A percentile compares a stretch with the other conserved stretches of the same genome.
Evolutionary conservation across 2,329 filamentous ascomycete genomes (phyloP).

Genomic region (Verticillium nubilum): DNA sequence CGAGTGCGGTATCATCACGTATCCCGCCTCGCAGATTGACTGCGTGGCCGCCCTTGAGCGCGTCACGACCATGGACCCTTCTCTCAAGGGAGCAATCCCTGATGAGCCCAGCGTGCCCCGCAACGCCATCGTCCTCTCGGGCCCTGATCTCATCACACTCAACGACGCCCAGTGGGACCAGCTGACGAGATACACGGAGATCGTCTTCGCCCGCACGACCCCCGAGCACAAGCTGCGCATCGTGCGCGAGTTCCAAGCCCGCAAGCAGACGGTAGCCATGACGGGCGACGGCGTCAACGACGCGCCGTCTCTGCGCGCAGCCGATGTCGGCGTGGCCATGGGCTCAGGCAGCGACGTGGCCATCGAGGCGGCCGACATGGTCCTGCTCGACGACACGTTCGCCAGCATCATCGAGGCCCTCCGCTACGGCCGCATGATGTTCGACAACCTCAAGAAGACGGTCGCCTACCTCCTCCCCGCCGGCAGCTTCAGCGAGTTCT

Average conservation of each 20-base stretch:
- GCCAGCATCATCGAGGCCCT: constrained; percentile 79
- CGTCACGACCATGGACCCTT: constrained; percentile 46
- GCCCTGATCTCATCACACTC: constrained; percentile 66
- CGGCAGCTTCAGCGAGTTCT: constrained; percentile 69
- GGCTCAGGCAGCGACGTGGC: constrained; percentile 80
- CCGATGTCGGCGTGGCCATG: constrained; percentile 88
- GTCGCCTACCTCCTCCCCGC: constrained; percentile 70
- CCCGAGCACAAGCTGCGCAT: constrained; percentile 85
- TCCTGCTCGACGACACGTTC: constrained; percentile 84
- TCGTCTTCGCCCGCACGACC: constrained; percentile 80
- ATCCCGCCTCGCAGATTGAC: constrained; percentile 41
- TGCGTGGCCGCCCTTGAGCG: constrained; percentile 45
- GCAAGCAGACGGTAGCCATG: constrained; percentile 75
- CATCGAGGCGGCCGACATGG: constrained; percentile 76
- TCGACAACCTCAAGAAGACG: constrained; percentile 82
- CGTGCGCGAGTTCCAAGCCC: constrained; percentile 80
- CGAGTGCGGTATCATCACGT: constrained; percentile 72
- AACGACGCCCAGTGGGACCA: constrained; percentile 76
- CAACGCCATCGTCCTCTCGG: constrained; percentile 57
- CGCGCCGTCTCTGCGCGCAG: constrained; percentile 71
- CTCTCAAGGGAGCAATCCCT: constrained; percentile 55
- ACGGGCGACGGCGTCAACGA: constrained; percentile 88
- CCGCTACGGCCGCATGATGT: constrained; percentile 77
- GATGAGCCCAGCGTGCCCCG: constrained; percentile 30
- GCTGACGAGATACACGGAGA: constrained; percentile 68